These are phyloP conservation scores for Plasmodium fragile DNA, from an alignment of 169 alveolate species.

Conservation along the genomic window DNA sequence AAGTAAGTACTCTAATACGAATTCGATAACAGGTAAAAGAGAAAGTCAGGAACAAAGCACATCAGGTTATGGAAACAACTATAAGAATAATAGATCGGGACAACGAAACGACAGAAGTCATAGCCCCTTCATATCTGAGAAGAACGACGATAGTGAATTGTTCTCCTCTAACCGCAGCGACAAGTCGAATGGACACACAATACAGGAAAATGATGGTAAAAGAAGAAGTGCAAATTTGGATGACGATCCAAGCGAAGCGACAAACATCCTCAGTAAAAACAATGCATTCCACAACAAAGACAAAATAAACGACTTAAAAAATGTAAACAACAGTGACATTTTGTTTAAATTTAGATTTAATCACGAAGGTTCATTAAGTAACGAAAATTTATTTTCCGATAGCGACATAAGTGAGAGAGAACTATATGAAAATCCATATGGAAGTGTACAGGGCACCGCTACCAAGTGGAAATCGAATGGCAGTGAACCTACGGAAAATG, in stretches of 20 bases:
- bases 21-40: neutral
- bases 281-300: constrained; percentile 16
- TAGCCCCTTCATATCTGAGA: neutral
- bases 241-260: neutral
- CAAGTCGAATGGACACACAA: neutral
- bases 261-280: neutral
- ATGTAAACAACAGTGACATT: constrained; percentile 44
- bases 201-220: neutral
- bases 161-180: neutral
- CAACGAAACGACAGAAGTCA: neutral
- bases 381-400: constrained; percentile 23
- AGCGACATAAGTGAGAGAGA: constrained; percentile 8
- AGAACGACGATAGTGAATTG: neutral
- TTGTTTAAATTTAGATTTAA: constrained; percentile 38
- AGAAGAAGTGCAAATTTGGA: neutral
- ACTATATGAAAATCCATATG: neutral
- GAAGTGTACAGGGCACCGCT: neutral
- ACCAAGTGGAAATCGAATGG: neutral
- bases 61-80: neutral
- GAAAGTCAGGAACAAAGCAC: neutral
- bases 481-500: neutral
- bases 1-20: neutral
- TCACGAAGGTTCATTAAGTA: constrained; percentile 2
- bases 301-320: constrained; percentile 48
- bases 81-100: neutral